These are phyloP conservation scores for Conidiobolus incongruus DNA, from an alignment of 371 early-diverging fungal genomes.

Conservation along the genomic window DNA sequence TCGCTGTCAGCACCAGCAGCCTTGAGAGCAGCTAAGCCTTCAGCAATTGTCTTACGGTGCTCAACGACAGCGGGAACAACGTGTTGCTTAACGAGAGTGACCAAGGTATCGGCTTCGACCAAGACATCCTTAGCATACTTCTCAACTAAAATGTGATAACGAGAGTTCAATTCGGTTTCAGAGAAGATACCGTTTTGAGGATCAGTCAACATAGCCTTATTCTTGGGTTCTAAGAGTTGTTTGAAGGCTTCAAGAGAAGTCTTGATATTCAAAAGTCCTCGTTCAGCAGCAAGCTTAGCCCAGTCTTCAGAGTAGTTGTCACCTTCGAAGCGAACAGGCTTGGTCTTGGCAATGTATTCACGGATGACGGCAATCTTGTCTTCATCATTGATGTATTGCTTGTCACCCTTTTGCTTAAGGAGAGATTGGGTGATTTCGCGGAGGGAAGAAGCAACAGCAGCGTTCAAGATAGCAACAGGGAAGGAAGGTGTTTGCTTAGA, in stretches of 20 bases:
- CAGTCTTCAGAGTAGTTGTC: conserved; percentile 80
- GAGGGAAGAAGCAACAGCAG: conserved; percentile 73
- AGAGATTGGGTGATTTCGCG: conserved; percentile 47
- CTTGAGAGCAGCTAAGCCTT: conserved; percentile 44
- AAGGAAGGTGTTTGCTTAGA: conserved; percentile 93
- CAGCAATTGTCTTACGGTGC: conserved; percentile 72
- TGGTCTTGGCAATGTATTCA: conserved; percentile 53
- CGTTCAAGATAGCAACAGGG: conserved; percentile 81
- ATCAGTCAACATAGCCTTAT: conserved; percentile 49
- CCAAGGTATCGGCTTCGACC: conserved; percentile 86
- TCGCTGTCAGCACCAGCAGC: conserved; percentile 23
- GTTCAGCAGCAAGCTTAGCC: conserved; percentile 51
- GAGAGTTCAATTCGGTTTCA: conserved; percentile 64
- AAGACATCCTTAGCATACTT: conserved; percentile 87
- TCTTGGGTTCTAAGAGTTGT: conserved; percentile 37
- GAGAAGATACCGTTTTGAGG: conserved; percentile 61
- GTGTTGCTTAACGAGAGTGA: conserved; percentile 49
- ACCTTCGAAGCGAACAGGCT: conserved; percentile 87
- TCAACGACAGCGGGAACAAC: conserved; percentile 73
- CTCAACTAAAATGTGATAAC: conserved; percentile 85
- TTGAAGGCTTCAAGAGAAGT: conserved; percentile 71
- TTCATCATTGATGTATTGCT: conserved; percentile 50
- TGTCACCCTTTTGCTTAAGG: conserved; percentile 46
- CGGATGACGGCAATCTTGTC: conserved; percentile 76
- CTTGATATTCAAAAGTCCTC: conserved; percentile 85